Evolutionary conservation across 441 rosid species (phyloP), one percentile per base, ranked within the genome.

Genomic region (Aleurites moluccanus): DNA sequence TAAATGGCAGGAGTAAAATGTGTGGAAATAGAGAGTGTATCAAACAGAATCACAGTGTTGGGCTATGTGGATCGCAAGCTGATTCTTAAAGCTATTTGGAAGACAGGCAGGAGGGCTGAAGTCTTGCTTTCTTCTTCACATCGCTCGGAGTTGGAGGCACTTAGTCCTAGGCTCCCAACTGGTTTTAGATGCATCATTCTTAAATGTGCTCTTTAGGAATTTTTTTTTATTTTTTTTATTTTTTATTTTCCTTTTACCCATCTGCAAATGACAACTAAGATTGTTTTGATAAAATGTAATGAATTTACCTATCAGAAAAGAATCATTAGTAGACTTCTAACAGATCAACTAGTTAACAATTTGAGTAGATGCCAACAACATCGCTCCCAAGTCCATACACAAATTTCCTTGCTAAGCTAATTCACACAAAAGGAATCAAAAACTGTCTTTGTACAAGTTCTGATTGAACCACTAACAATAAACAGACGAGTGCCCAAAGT

Each of bases 121-220:
- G 68, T 70, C 1, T 65, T 74, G 75, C 66, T 74, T 4, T 49
- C 72, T 2, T 18, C 66, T 1, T 60, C 71, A 23, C 20, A 73
- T 25, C 40, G 38, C 38, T 35, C 5, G 38, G 38, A 47, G 2
- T 42, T 45, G 28, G 66, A 76, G 0, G 67, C 64, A 7, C 75
- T 66, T 23, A 80, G 78, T 61, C 81, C 81, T 23, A 73, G 76
- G 47, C 61, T 77, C 42, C 73, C 78, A 6, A 30, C 57, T 38
- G 78, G 78, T 1, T 80, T 78, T 50, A 70, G 78, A 10, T 78
- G 86, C 77, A 78, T 80, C 52, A 61, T 80, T 63, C 83, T 69
- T n/a, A 72, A 47, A 72, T 72, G 75, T 50, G 42, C 47, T 67
- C 47, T 67, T 15, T 49, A 49, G 53, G n/a, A n/a, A n/a, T n/a